Base-by-base conservation (phyloP, 176 grass and related monocot species). In the Oryza glumipatula region DNA sequence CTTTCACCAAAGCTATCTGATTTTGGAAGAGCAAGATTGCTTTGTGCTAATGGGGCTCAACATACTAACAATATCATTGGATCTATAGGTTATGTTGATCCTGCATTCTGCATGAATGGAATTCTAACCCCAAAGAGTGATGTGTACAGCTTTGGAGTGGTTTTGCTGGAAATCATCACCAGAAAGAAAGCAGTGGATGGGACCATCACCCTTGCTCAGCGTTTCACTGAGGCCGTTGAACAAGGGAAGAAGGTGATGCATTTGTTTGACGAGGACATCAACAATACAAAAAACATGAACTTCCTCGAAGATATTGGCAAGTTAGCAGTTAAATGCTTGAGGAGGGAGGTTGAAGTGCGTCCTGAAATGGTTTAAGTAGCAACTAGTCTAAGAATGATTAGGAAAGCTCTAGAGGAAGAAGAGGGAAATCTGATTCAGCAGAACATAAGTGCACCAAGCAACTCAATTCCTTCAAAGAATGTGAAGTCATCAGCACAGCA, bases 91-190 rank as follows among this genome's bases (percentile, higher is more conserved):
- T 75, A 75, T 4, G 0, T 75, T 15, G 48, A 75, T 17, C 48
- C 73, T 75, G 51, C 52, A 28, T 56, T 54, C 9, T 58, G 9
- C n/a, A 26, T 58, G 9, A 58, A 30, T 36, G 30, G 73, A 10
- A 7, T 58, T 21, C 73, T 76, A 58, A 76, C 73, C 56, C 16
- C 73, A 2, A 76, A 76, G 30, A 76, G 73, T 76, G 74, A 60
- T 75, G 73, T 74, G 4, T 74, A 74, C 6, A 74, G 72, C 22
- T 74, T 74, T 74, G 72, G 72, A 32, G 72, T 74, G 10, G 72
- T 74, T 74, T 52, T 74, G 26, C 7, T 74, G 2, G 72, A 74
- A 74, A 17, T 74, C 5, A 74, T 74, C 24, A 74, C 72, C 6
- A 23, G 72, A 51, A 74, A 52, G 13, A 74, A 74, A 51, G 72